Evolutionary conservation across 768 basidiomycete genomes (phyloP).

Genomic region (Agaricus sinodeliciosus): DNA sequence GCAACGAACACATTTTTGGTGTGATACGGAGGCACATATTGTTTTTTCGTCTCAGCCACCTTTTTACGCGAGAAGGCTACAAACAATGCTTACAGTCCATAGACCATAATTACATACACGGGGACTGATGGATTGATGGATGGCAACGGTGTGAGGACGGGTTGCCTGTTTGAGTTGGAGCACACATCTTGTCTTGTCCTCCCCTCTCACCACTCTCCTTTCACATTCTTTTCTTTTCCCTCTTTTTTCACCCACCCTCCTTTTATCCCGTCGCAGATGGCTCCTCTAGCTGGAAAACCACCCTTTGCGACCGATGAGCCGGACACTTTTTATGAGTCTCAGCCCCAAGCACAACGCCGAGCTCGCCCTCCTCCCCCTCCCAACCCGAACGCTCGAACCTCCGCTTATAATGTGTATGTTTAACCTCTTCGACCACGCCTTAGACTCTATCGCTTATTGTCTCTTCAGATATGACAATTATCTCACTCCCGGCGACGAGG

Average conservation of each 20-base stretch:
- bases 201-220: conserved; percentile 11
- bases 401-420: conserved; percentile 66
- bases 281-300: conserved; percentile 54
- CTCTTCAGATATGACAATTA: conserved; percentile 58
- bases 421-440: background rate
- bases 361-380: conserved; percentile 34
- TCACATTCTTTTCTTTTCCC: conserved; percentile 1
- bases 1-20: too few relatives aligned
- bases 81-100: too few relatives aligned
- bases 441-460: conserved; percentile 4
- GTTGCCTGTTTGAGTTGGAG: too few relatives aligned
- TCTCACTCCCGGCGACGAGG: conserved; percentile 26
- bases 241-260: conserved; percentile 1
- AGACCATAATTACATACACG: too few relatives aligned
- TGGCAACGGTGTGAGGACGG: too few relatives aligned
- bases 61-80: too few relatives aligned
- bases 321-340: conserved; percentile 47
- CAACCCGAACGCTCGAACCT: conserved; percentile 50
- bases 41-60: too few relatives aligned
- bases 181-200: background rate
- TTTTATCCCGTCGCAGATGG: conserved; percentile 16
- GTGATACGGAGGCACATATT: too few relatives aligned
- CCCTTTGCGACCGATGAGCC: conserved; percentile 67
- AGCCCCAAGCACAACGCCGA: conserved; percentile 34
- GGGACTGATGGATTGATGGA: too few relatives aligned